Conservation (phyloP, 352 stramenopile species). For the Phytophthora hybrid region DNA sequence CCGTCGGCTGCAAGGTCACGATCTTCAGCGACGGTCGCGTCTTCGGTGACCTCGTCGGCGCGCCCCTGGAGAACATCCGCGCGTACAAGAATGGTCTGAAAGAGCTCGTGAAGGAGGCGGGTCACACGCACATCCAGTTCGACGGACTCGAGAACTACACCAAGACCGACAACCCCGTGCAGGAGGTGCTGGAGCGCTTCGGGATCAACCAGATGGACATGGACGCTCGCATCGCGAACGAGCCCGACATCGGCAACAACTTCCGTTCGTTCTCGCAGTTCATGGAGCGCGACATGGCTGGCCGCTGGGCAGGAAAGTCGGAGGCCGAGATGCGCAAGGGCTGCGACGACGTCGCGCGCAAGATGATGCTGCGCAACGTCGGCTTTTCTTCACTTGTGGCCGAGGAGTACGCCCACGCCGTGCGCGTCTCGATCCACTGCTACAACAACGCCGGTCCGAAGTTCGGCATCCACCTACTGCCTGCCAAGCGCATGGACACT, state of each 20-base stretch:
- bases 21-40: constrained; percentile 34
- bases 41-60: constrained; percentile 27
- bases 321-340: constrained; percentile 25
- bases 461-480: constrained; percentile 31
- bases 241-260: constrained; percentile 29
- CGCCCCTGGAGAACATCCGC: constrained; percentile 20
- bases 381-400: constrained; percentile 30
- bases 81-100: constrained; percentile 30
- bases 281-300: constrained; percentile 29
- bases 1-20: constrained; percentile 26
- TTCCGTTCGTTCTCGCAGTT: constrained; percentile 35
- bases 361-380: constrained; percentile 35
- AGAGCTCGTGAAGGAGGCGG: constrained; percentile 25
- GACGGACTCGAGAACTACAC: constrained; percentile 34
- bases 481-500: constrained; percentile 14
- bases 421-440: constrained; percentile 31
- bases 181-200: constrained; percentile 31
- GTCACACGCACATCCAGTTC: constrained; percentile 34
- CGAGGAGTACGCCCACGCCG: constrained; percentile 20
- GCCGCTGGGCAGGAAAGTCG: constrained; percentile 24
- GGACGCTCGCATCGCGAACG: constrained; percentile 24
- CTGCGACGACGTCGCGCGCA: constrained; percentile 23
- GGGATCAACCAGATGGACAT: constrained; percentile 31
- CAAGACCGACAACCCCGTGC: constrained; percentile 26
- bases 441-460: constrained; percentile 32